Percentiles rank a stretch among this genome's conserved stretches.
phyloP scores from a whole-genome alignment of 345 rosid species.

The Camelina laxa region DNA sequence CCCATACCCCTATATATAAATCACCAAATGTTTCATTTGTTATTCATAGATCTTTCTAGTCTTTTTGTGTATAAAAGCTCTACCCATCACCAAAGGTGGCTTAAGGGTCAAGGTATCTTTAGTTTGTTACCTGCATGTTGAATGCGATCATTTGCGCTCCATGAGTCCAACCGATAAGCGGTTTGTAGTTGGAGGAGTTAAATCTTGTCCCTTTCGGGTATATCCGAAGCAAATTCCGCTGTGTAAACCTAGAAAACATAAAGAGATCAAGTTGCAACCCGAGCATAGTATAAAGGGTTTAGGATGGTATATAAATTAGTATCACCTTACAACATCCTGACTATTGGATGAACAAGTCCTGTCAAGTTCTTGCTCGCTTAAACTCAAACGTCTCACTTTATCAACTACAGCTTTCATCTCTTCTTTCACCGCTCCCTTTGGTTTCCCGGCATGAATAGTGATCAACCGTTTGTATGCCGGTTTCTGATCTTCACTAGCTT shows the following conservation, averaged over 20 bases:
- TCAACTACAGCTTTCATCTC: conserved; percentile 49
- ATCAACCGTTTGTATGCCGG: conserved; percentile 54
- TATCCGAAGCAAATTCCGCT: conserved; percentile 73
- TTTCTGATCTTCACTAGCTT: conserved; percentile 42
- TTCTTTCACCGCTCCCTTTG: conserved; percentile 55
- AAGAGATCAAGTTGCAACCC: conserved; percentile 12
- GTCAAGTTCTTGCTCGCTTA: conserved; percentile 74
- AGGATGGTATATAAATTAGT: neutral
- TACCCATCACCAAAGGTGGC: neutral
- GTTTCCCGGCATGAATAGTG: conserved; percentile 65
- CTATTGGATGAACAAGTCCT: conserved; percentile 59
- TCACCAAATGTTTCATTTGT: conserved; percentile 11
- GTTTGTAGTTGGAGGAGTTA: conserved; percentile 88
- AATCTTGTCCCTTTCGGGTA: conserved; percentile 91
- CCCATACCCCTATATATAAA: conserved; percentile 68
- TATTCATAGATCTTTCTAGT: neutral
- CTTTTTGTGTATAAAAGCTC: neutral
- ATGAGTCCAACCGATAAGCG: conserved; percentile 90
- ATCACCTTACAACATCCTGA: conserved; percentile 64
- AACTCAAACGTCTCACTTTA: conserved; percentile 74
- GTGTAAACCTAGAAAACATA: conserved; percentile 67
- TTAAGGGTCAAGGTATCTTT: conserved; percentile 19
- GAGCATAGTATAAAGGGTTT: neutral
- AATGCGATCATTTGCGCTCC: conserved; percentile 99
- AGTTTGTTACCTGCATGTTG: conserved; percentile 67